Conservation (phyloP, 768 basidiomycete species). For the Calocybe indica region DNA sequence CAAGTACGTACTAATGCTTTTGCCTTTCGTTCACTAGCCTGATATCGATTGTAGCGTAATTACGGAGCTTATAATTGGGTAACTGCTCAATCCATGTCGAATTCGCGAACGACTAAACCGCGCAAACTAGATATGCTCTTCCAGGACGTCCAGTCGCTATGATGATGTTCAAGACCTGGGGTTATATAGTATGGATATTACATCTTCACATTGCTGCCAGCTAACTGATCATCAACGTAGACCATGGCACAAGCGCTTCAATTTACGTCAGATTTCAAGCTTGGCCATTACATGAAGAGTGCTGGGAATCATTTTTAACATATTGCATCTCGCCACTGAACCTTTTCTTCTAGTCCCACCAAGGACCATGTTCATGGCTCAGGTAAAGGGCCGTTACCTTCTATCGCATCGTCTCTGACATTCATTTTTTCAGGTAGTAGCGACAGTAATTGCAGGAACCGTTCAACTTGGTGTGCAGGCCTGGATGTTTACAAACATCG, state of each 20-base stretch:
- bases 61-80: conserved; percentile 70
- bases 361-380: conserved; percentile 61
- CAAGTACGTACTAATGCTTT: conserved; percentile 24
- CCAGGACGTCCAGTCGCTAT: conserved; percentile 67
- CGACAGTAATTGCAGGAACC: conserved; percentile 55
- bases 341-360: conserved; percentile 43
- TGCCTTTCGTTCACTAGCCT: neutral
- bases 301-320: conserved; percentile 17
- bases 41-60: conserved; percentile 42
- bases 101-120: no score
- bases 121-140: conserved; percentile 30
- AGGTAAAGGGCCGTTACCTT: conserved; percentile 24
- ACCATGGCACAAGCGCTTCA: conserved; percentile 59
- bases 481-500: conserved; percentile 62
- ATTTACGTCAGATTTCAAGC: conserved; percentile 70
- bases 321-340: no score
- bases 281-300: conserved; percentile 61
- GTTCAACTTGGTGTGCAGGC: conserved; percentile 62
- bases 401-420: conserved; percentile 39
- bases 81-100: conserved; percentile 15
- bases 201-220: conserved; percentile 3
- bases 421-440: conserved; percentile 34
- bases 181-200: conserved; percentile 32
- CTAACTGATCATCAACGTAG: conserved; percentile 7
- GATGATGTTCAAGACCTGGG: conserved; percentile 64